Conservation (phyloP, 2,329 filamentous ascomycete genomes). For the Rutstroemia sp. region DNA sequence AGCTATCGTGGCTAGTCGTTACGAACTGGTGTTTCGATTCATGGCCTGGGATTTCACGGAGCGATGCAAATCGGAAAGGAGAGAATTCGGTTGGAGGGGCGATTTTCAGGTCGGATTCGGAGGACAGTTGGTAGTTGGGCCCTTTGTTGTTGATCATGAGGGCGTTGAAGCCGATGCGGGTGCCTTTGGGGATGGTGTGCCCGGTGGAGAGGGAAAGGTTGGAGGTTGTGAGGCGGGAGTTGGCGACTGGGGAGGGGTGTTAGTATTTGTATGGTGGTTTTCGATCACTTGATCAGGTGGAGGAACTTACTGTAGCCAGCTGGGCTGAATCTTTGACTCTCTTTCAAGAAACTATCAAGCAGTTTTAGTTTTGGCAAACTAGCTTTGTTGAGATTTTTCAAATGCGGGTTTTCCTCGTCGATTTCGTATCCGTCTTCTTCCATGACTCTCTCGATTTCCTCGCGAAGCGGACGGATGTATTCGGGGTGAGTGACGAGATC, state of each 20-base stretch:
- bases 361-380: constrained; percentile 26
- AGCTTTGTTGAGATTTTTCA: constrained; percentile 26
- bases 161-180: background rate
- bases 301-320: background rate
- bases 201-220: background rate
- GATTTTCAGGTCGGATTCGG: background rate
- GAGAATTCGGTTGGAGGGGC: background rate
- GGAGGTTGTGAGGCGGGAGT: background rate
- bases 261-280: background rate
- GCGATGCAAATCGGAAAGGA: background rate
- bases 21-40: background rate
- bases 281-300: background rate
- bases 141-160: background rate
- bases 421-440: constrained; percentile 38
- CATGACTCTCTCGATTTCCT: constrained; percentile 24
- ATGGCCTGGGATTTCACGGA: background rate
- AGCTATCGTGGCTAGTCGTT: background rate
- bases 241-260: background rate
- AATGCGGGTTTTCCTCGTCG: constrained; percentile 33
- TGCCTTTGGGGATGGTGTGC: background rate
- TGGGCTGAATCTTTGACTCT: constrained; percentile 33
- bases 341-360: constrained; percentile 37
- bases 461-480: constrained; percentile 26
- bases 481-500: constrained; percentile 44
- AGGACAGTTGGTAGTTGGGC: background rate